Conservation (phyloP, 1,139 yeast genomes). For the Pichia sp. region DNA sequence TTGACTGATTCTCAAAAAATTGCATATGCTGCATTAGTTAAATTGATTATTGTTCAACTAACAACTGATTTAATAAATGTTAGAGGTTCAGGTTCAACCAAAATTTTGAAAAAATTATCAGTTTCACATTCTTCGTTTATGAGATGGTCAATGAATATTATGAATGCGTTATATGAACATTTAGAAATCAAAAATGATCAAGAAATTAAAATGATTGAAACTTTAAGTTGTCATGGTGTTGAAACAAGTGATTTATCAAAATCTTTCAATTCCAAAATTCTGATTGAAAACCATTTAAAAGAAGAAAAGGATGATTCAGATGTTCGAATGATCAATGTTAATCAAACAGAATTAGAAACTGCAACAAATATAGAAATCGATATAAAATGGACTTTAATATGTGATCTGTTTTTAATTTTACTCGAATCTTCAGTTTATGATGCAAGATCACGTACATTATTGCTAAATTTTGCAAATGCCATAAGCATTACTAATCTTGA, state of each 20-base stretch:
- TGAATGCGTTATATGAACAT: conserved; percentile 73
- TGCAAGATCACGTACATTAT: conserved; percentile 73
- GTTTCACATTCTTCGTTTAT: conserved; percentile 75
- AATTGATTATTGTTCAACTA: conserved; percentile 71
- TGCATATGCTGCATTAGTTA: conserved; percentile 85
- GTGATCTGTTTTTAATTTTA: conserved; percentile 78
- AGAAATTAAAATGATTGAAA: conserved; percentile 85
- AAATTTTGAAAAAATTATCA: conserved; percentile 55
- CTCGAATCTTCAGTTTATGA: conserved; percentile 86
- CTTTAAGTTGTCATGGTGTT: conserved; percentile 77
- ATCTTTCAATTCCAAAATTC: conserved; percentile 35
- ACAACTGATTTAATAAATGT: conserved; percentile 69
- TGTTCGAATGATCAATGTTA: conserved; percentile 16
- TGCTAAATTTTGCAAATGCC: conserved; percentile 58
- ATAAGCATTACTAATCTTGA: conserved; percentile 59
- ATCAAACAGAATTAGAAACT: conserved; percentile 25
- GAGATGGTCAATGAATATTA: conserved; percentile 75
- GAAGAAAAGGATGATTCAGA: conserved; percentile 16
- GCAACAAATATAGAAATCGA: conserved; percentile 49
- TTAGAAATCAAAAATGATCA: conserved; percentile 57
- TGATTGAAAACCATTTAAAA: conserved; percentile 20
- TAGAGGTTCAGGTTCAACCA: conserved; percentile 45
- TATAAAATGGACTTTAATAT: conserved; percentile 85
- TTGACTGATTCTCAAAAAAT: conserved; percentile 79
- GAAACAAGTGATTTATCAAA: conserved; percentile 60